Evolutionary conservation across 129 eudicot genomes (phyloP), one percentile per base, ranked within the genome.

Genomic region (Artemisia argyi): DNA sequence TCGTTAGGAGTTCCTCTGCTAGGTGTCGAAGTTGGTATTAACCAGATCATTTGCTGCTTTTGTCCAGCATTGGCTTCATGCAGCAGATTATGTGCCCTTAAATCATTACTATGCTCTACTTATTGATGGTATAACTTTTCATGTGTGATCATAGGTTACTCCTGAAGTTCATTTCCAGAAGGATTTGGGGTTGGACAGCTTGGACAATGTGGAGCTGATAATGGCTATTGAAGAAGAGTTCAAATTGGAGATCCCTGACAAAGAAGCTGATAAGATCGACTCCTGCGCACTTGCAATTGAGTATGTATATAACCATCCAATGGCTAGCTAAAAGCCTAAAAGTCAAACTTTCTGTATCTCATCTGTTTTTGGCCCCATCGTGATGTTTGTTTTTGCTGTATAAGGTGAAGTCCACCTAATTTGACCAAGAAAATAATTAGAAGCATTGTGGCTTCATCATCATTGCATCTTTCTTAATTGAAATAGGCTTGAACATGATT

Each of bases 191-290:
- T 78, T 93, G 79, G 98, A 93, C 78, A 93, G 98, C 83, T 89
- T 93, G 49, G 98, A 93, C 75, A 93, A 67, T 22, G 97, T 93
- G 85, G 98, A 93, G 76, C 79, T 93, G 49, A 90, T 89, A 67
- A 93, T 93, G 92, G 98, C 98, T n/a, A 68, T 93, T 7, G 98
- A 93, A 71, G 98, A 93, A 83, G 98, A 93, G 75, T 93, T 87
- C 71, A 93, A 93, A 79, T 80, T 93, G 72, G 98, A 93, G 79
- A 93, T 89, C 64, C 96, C 96, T 5, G 98, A 89, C 85, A 85
- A 89, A 83, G 98, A 93, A 85, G 98, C 98, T 57, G 98, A 89
- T 73, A 93, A 93, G 78, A 89, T 93, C 2, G 98, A 89, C 83
- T 93, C 98, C 0, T 72, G 83, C 46, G 85, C 84, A n/a, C 90